Evolutionary conservation across 371 early-diverging fungal species (phyloP).

Genomic region (Apophysomyces ossiformis): DNA sequence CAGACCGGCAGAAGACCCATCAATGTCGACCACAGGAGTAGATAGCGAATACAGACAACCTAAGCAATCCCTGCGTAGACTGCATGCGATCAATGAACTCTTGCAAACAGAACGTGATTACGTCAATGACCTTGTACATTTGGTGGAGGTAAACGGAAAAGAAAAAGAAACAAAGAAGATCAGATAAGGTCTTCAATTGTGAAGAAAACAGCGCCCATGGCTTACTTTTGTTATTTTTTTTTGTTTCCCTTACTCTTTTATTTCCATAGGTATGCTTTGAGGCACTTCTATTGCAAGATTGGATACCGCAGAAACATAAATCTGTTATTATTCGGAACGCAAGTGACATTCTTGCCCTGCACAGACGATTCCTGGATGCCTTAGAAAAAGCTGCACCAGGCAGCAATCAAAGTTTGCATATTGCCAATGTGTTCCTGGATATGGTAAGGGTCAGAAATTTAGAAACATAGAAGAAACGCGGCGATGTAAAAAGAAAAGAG

Average conservation of each 20-base stretch:
- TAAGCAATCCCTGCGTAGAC: conserved; percentile 31
- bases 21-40: background rate
- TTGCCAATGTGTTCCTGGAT: conserved; percentile 44
- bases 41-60: conserved; percentile 22
- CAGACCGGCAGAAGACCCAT: conserved; percentile 9
- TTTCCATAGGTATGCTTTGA: conserved; percentile 35
- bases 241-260: background rate
- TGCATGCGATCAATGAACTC: conserved; percentile 49
- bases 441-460: conserved; percentile 31
- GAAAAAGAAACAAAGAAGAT: background rate
- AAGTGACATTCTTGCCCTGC: conserved; percentile 36
- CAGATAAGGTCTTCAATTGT: no score
- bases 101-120: conserved; percentile 53
- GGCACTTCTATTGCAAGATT: conserved; percentile 31
- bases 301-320: conserved; percentile 43
- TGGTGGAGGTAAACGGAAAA: conserved; percentile 40
- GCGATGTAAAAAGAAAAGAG: no score
- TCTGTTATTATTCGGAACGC: conserved; percentile 43
- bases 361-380: conserved; percentile 30
- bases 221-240: conserved; percentile 8
- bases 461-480: background rate
- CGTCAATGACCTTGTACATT: conserved; percentile 37
- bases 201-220: background rate
- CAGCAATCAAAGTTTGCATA: conserved; percentile 10
- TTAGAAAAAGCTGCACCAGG: conserved; percentile 18